These are phyloP conservation scores for Curvularia sp. DNA, from an alignment of 2,329 filamentous ascomycete genomes.

Conservation along the genomic window DNA sequence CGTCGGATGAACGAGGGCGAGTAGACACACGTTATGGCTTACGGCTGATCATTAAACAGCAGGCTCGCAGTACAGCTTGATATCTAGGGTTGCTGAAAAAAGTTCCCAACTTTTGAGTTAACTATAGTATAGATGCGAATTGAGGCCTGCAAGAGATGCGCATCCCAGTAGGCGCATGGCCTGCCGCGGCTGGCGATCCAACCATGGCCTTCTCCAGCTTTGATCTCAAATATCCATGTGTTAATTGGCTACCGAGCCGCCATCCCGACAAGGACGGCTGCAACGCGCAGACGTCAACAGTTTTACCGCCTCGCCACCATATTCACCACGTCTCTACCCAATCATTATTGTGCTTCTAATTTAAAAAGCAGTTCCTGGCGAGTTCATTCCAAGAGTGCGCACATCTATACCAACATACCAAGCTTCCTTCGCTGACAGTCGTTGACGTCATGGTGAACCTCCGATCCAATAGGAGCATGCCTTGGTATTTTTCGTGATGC, in stretches of 20 bases:
- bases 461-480: slow-evolving; percentile 15
- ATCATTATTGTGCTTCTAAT: neutral
- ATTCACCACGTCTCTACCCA: neutral
- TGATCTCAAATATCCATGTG: neutral
- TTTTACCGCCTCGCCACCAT: neutral
- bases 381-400: neutral
- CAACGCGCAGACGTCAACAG: neutral
- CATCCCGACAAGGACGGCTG: neutral
- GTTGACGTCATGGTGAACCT: slow-evolving; percentile 17
- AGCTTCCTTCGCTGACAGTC: slow-evolving; percentile 8
- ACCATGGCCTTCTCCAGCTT: neutral
- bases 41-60: neutral
- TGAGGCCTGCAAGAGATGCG: neutral
- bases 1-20: neutral
- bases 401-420: slow-evolving; percentile 14
- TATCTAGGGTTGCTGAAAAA: neutral
- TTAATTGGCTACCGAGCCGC: slow-evolving; percentile 9
- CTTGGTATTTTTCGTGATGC: slow-evolving; percentile 3
- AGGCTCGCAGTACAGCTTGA: neutral
- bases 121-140: neutral
- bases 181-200: slow-evolving; percentile 11
- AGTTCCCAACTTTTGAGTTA: neutral
- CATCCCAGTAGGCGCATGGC: neutral
- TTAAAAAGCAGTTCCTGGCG: neutral
- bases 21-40: neutral